A percentile compares a stretch with the other conserved stretches of the same genome.
Evolutionary conservation across 345 rosid genomes (phyloP).

Genomic region (Camelina neglecta): DNA sequence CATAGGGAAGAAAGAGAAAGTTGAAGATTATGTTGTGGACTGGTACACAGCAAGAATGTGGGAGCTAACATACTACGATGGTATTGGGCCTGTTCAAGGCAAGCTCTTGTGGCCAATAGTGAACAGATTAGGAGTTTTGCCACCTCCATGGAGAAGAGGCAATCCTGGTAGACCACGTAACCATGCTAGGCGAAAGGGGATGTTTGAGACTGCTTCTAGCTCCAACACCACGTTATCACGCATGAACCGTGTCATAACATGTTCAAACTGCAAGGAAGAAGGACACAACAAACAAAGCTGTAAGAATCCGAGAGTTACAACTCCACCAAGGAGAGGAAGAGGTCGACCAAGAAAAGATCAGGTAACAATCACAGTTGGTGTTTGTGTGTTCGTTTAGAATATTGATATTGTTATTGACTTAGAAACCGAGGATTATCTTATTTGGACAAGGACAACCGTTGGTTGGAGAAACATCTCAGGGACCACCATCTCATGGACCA

Average conservation of each 20-base stretch:
- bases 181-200: background rate
- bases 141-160: conserved; percentile 6
- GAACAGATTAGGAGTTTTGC: background rate
- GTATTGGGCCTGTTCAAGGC: background rate
- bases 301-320: background rate
- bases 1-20: no score
- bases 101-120: background rate
- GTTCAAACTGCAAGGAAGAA: background rate
- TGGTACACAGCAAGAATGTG: background rate
- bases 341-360: background rate
- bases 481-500: no score
- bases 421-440: no score
- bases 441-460: no score
- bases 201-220: no score
- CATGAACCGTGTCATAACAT: background rate
- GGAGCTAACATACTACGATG: background rate
- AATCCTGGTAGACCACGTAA: background rate
- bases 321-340: background rate
- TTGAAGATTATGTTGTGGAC: background rate
- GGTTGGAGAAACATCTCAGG: no score
- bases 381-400: no score
- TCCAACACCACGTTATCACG: background rate
- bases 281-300: background rate
- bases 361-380: background rate
- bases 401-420: no score